phyloP scores from a whole-genome alignment of 2,329 filamentous ascomycete genomes.

The Grosmannia huntii region DNA sequence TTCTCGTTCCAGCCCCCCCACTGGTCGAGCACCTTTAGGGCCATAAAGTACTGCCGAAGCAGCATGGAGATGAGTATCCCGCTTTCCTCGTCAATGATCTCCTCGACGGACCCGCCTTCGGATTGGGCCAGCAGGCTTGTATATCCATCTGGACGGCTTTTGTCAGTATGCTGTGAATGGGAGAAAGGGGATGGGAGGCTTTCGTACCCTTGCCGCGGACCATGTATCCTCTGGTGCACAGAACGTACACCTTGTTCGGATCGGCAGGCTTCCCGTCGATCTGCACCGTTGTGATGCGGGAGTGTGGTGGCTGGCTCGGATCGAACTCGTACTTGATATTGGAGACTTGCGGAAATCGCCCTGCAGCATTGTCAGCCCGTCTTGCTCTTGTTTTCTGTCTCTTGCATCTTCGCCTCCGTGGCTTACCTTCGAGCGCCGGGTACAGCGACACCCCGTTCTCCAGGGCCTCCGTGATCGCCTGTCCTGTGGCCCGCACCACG shows the following conservation, averaged over 20 bases:
- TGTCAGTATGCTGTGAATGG: neutral
- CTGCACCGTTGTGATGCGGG: conserved; percentile 48
- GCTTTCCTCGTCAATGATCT: conserved; percentile 74
- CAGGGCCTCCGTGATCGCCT: conserved; percentile 63
- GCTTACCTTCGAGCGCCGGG: conserved; percentile 61
- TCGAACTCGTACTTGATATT: conserved; percentile 69
- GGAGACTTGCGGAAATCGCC: conserved; percentile 73
- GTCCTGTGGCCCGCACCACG: conserved; percentile 57
- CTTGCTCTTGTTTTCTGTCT: neutral
- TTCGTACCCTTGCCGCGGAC: conserved; percentile 54
- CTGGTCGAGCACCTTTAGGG: conserved; percentile 63
- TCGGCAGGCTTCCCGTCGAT: conserved; percentile 52
- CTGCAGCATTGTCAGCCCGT: conserved; percentile 11
- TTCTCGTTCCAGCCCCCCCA: conserved; percentile 61
- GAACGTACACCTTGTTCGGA: conserved; percentile 49
- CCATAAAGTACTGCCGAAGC: conserved; percentile 84
- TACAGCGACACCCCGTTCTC: conserved; percentile 75
- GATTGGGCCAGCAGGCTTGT: conserved; percentile 60
- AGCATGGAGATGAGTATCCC: conserved; percentile 78
- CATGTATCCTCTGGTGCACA: conserved; percentile 84
- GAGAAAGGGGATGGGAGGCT: neutral
- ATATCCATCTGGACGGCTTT: conserved; percentile 52
- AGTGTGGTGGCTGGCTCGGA: conserved; percentile 43
- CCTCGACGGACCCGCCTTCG: conserved; percentile 64
- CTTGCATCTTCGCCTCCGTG: neutral